Evolutionary conservation across 345 rosid species (phyloP).

Genomic region (Pugionium dolabratum): DNA sequence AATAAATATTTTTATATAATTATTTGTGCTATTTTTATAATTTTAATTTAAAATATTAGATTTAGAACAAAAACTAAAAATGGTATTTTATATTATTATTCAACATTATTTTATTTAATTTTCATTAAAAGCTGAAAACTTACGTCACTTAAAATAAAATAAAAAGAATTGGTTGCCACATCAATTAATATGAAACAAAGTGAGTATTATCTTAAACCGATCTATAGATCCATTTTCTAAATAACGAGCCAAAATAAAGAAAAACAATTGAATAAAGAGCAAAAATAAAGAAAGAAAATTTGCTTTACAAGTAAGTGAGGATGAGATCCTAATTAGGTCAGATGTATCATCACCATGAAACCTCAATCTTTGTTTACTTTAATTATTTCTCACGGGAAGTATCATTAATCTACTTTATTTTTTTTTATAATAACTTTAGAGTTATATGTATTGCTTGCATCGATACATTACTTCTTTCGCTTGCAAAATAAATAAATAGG

Average conservation of each 20-base stretch:
- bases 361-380: slow-evolving; percentile 34
- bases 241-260: neutral
- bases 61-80: too few relatives aligned
- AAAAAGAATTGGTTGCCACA: too few relatives aligned
- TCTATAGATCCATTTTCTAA: slow-evolving; percentile 16
- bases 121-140: too few relatives aligned
- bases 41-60: too few relatives aligned
- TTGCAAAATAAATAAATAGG: slow-evolving; percentile 15
- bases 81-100: too few relatives aligned
- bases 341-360: slow-evolving; percentile 27
- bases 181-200: too few relatives aligned
- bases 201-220: neutral
- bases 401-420: slow-evolving; percentile 26
- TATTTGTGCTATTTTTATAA: too few relatives aligned
- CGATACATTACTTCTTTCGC: slow-evolving; percentile 32
- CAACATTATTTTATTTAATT: too few relatives aligned
- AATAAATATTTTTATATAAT: too few relatives aligned
- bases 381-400: slow-evolving; percentile 34
- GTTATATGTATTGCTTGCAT: slow-evolving; percentile 21
- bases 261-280: neutral
- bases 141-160: too few relatives aligned
- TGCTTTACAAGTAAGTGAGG: too few relatives aligned
- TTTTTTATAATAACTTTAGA: slow-evolving; percentile 10
- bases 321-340: slow-evolving; percentile 31
- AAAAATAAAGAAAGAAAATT: too few relatives aligned